Evolutionary conservation across 2,329 filamentous ascomycete species (phyloP).

Genomic region (Calonectria honghensis): DNA sequence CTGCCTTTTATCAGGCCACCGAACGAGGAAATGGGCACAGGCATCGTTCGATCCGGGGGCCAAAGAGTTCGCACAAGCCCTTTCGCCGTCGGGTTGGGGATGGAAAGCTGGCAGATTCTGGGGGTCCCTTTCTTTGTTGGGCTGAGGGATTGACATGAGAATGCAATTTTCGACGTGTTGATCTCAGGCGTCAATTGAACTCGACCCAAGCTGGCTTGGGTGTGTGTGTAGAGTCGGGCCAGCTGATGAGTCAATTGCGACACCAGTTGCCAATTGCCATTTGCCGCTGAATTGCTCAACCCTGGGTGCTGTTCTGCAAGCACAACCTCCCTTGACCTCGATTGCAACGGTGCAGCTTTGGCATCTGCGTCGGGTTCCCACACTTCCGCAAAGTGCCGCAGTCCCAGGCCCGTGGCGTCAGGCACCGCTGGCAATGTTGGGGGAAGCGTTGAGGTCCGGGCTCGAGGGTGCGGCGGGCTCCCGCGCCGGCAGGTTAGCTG

Average conservation of each 20-base stretch:
- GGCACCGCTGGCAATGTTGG: conserved; percentile 15
- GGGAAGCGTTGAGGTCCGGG: conserved; percentile 22
- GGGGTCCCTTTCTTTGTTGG: conserved; percentile 20
- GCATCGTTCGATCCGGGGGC: conserved; percentile 28
- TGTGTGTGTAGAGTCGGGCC: background rate
- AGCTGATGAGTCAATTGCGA: background rate
- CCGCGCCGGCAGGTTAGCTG: conserved; percentile 12
- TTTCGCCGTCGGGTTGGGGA: conserved; percentile 31
- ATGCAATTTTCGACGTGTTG: background rate
- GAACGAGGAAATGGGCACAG: conserved; percentile 21
- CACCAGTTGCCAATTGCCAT: too few species aligned
- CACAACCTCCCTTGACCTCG: background rate
- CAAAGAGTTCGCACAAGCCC: conserved; percentile 27
- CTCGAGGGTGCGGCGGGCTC: background rate
- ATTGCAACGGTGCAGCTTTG: conserved; percentile 22
- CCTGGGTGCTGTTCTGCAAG: background rate
- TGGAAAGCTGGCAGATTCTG: background rate
- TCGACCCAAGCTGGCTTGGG: background rate
- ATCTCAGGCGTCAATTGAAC: background rate
- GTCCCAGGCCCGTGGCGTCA: background rate
- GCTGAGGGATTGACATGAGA: background rate
- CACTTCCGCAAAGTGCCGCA: conserved; percentile 14
- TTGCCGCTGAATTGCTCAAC: background rate
- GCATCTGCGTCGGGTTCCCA: conserved; percentile 22
- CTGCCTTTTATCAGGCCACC: conserved; percentile 28